Evolutionary conservation across 2,329 filamentous ascomycete species (phyloP).

Genomic region (Neurospora sp.): DNA sequence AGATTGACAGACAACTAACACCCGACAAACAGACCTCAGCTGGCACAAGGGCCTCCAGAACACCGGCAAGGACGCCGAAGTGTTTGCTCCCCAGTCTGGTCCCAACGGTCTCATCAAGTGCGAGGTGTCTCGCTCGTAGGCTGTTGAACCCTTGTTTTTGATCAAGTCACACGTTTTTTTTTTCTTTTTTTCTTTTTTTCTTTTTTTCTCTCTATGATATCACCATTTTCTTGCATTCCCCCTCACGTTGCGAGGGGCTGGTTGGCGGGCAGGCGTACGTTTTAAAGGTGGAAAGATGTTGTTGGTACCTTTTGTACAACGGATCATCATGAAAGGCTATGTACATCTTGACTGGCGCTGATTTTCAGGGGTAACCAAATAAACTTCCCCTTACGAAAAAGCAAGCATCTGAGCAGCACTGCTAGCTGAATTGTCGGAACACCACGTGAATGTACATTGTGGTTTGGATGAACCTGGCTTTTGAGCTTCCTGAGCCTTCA

Average conservation of each 20-base stretch:
- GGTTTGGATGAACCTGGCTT: not conserved
- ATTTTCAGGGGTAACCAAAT: not conserved
- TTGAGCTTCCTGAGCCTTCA: not conserved
- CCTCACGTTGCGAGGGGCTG: not conserved
- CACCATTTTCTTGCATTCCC: not conserved
- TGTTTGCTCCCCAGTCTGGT: slow-evolving; percentile 84
- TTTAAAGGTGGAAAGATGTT: not conserved
- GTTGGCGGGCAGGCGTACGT: not conserved
- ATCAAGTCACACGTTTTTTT: not conserved
- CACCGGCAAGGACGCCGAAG: slow-evolving; percentile 88
- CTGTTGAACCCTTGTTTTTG: not conserved
- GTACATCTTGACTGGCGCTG: not conserved
- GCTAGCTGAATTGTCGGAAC: not conserved
- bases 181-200: not conserved
- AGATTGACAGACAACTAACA: slow-evolving; percentile 2
- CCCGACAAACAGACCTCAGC: slow-evolving; percentile 57
- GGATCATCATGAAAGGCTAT: not conserved
- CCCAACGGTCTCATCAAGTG: slow-evolving; percentile 96
- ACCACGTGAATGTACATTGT: not conserved
- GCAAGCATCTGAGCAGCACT: not conserved
- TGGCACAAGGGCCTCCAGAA: slow-evolving; percentile 97
- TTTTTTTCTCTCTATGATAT: not conserved
- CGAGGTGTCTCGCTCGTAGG: slow-evolving; percentile 56
- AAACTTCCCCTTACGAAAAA: not conserved
- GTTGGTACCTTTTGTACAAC: not conserved